Base-by-base conservation (phyloP, 768 basidiomycete genomes). In the Naganishia onofrii region DNA sequence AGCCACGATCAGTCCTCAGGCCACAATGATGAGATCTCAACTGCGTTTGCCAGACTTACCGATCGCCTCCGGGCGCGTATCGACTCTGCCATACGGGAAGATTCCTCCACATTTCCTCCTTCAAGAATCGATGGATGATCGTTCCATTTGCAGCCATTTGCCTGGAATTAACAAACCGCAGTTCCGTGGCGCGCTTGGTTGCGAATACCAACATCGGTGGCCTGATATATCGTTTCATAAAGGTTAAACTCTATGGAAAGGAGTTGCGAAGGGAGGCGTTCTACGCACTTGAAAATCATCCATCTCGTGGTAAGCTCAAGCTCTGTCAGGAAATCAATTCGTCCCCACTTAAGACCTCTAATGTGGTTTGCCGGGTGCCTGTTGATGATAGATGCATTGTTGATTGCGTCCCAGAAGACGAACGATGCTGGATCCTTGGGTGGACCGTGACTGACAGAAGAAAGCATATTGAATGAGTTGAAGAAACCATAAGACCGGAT, bases 271-370 rank as follows among this genome's bases (percentile, higher is more conserved):
- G 21, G 4, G 17, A 3, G 13, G 6, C 48, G 23, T n/a, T n/a
- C 4, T 44, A 74, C 80, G 70, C 78, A 93, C 93, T 86, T 85
- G 90, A 91, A 93, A 57, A 94, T 79, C 42, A 79, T 83, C 93
- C 93, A 95, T 76, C 89, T 89, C 1, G 91, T 92, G 68, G 92
- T 93, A 68, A 93, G 80, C 66, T 84, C 81, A 21, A 90, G 92
- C 72, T 93, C 92, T 71, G 89, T 88, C 72, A 92, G 82, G 80
- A 93, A 95, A 82, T 94, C 91, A 69, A 95, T 87, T 71, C 93
- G 87, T 63, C 87, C 93, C 86, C 89, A 94, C 69, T 86, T 87
- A 10, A 63, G 23, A 26, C 38, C 38, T 44, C 13, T 38, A 68
- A 93, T 85, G 76, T 90, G 79, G 3, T 87, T 87, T 21, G 91